Base-by-base conservation (phyloP, 2,329 filamentous ascomycete species). In the Didymella lethalis region DNA sequence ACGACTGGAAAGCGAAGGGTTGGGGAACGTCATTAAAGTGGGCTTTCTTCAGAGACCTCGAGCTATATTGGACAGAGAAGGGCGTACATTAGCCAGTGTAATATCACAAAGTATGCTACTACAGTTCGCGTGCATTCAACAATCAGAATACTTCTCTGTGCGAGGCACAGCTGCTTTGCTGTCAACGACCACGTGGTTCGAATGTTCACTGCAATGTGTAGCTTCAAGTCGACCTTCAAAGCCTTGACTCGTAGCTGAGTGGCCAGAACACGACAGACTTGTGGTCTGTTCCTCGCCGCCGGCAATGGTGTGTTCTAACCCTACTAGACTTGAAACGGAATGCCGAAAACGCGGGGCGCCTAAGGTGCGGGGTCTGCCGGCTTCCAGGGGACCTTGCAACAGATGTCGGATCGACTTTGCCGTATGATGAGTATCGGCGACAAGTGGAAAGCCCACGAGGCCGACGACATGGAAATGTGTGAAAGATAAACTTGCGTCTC, bases 21-120 rank as follows among this genome's bases (percentile, higher is more conserved):
- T 71, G 66, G 64, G 69, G 66, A 14, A 61, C 61, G 28, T 65
- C 60, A 8, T 47, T 66, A 18, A 67, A 61, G 18, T 73, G 69
- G 70, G 57, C 65, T 16, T 73, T 73, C 46, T 64, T 73, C 20
- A 46, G 59, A 20, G 66, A 69, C 47, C 56, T 73, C 11, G 62
- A 70, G 45, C 32, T 47, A 4, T 63, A 66, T 51, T 64, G 66
- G 64, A 59, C 62, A 46, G 38, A 64, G 47, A 41, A 62, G 43
- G 57, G 54, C 10, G 28, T 63, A 44, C 0, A 23, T 8, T 57
- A 57, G 47, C 14, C 3, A 36, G 23, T 8, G 32, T 20, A 20
- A 5, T 20, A 31, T 40, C 3, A 11, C 36, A 7, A n/a, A n/a
- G n/a, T 4, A 40, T 40, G 7, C 36, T 2, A 20, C 8, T 23